A percentile compares a stretch with the other conserved stretches of the same genome.
Evolutionary conservation across 345 rosid genomes (phyloP).

Genomic region (Gossypium ekmanianum): DNA sequence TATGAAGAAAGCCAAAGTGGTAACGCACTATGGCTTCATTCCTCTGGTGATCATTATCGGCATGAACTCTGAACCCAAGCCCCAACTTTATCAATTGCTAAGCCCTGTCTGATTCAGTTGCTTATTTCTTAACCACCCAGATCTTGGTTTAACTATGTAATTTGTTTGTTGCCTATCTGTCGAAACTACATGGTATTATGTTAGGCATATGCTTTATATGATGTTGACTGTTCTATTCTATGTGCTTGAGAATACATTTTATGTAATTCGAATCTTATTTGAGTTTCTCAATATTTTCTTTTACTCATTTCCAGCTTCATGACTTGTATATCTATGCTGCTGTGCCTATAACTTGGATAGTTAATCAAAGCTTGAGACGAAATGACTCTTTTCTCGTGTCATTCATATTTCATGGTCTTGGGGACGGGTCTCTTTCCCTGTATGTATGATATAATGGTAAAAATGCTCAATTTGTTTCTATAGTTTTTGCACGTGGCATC

Average conservation of each 20-base stretch:
- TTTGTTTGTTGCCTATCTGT: slow-evolving; percentile 28
- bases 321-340: background rate
- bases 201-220: slow-evolving; percentile 4
- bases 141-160: slow-evolving; percentile 19
- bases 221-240: background rate
- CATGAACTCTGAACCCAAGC: slow-evolving; percentile 94
- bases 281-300: background rate
- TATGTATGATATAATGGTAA: background rate
- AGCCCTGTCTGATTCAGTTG: slow-evolving; percentile 54
- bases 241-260: background rate
- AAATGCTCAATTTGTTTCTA: background rate
- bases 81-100: slow-evolving; percentile 82
- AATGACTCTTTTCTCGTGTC: background rate
- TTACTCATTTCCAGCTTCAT: background rate
- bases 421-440: background rate
- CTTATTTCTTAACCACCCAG: slow-evolving; percentile 8
- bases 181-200: slow-evolving; percentile 25
- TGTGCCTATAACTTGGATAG: background rate
- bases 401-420: background rate
- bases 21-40: slow-evolving; percentile 87
- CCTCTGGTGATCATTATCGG: slow-evolving; percentile 83
- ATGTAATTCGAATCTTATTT: background rate
- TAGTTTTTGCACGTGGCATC: background rate
- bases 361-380: background rate
- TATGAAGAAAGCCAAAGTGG: slow-evolving; percentile 80